Conservation (phyloP, 352 stramenopile genomes). For the Phytophthora pseudosyringae region DNA sequence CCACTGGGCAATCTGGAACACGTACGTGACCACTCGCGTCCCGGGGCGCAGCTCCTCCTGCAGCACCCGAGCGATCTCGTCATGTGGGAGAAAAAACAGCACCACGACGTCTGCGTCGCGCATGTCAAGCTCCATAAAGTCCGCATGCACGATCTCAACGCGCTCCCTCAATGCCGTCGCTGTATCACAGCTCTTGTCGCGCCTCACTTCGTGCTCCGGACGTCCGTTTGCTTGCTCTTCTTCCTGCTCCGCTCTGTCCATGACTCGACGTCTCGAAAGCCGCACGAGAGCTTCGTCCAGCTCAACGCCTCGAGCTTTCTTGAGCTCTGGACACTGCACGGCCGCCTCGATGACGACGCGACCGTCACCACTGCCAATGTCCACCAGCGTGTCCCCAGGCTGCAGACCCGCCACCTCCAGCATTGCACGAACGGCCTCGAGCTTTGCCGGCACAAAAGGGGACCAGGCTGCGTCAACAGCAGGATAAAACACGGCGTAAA, state of each 20-base stretch:
- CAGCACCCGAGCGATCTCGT: slow-evolving; percentile 45
- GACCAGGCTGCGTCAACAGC: slow-evolving; percentile 55
- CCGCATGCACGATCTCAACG: slow-evolving; percentile 50
- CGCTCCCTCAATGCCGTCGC: slow-evolving; percentile 21
- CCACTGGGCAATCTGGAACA: slow-evolving; percentile 73
- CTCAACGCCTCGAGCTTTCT: slow-evolving; percentile 52
- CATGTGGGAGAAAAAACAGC: slow-evolving; percentile 73
- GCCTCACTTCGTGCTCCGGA: slow-evolving; percentile 2
- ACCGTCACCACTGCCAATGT: slow-evolving; percentile 73
- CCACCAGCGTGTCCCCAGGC: slow-evolving; percentile 53
- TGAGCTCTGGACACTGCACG: slow-evolving; percentile 26
- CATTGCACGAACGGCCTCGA: slow-evolving; percentile 62
- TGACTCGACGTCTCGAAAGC: slow-evolving; percentile 42
- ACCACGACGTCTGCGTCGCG: slow-evolving; percentile 52
- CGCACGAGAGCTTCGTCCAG: slow-evolving; percentile 60
- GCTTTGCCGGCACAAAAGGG: slow-evolving; percentile 68
- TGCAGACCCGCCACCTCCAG: slow-evolving; percentile 48
- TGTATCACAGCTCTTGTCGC: slow-evolving; percentile 1
- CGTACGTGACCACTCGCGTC: slow-evolving; percentile 67
- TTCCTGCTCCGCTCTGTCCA: slow-evolving; percentile 14
- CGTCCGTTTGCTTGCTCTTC: neutral
- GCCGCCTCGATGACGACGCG: slow-evolving; percentile 59
- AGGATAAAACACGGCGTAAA: slow-evolving; percentile 3
- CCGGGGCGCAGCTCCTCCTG: slow-evolving; percentile 44
- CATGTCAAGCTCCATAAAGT: slow-evolving; percentile 64